phyloP scores from a whole-genome alignment of 768 basidiomycete genomes.

The Termitomyces sp. region DNA sequence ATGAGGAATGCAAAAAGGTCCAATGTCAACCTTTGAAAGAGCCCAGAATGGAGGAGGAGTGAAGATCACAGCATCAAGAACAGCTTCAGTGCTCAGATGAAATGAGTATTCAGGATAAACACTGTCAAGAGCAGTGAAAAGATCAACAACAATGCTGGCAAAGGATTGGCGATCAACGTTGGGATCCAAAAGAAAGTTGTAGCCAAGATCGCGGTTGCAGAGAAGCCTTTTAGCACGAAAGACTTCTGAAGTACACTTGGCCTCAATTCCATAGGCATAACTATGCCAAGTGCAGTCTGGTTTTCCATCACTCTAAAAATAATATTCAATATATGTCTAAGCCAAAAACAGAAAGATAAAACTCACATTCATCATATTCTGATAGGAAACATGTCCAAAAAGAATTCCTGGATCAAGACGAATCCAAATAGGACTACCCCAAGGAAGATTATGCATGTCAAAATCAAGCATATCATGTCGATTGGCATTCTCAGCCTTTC shows the following conservation, averaged over 20 bases:
- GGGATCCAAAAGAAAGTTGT: neutral
- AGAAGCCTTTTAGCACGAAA: neutral
- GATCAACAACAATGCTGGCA: neutral
- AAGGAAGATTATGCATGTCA: neutral
- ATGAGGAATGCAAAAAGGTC: neutral
- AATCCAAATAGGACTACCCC: neutral
- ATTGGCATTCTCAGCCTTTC: neutral
- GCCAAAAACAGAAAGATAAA: neutral
- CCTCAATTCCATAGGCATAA: neutral
- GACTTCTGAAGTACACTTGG: neutral
- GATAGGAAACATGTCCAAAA: neutral
- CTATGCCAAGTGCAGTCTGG: neutral
- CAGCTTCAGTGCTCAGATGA: neutral
- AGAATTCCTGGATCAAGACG: neutral
- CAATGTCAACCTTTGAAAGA: neutral
- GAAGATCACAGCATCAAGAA: neutral
- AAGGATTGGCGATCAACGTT: neutral
- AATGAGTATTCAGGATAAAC: neutral
- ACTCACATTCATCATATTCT: accelerated
- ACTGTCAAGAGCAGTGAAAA: neutral
- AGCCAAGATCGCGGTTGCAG: neutral
- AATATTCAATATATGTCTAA: neutral
- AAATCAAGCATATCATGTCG: accelerated
- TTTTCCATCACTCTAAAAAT: neutral
- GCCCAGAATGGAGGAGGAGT: neutral